These are phyloP conservation scores for Mucor plumbeus DNA, from an alignment of 371 early-diverging fungal genomes.

Conservation along the genomic window DNA sequence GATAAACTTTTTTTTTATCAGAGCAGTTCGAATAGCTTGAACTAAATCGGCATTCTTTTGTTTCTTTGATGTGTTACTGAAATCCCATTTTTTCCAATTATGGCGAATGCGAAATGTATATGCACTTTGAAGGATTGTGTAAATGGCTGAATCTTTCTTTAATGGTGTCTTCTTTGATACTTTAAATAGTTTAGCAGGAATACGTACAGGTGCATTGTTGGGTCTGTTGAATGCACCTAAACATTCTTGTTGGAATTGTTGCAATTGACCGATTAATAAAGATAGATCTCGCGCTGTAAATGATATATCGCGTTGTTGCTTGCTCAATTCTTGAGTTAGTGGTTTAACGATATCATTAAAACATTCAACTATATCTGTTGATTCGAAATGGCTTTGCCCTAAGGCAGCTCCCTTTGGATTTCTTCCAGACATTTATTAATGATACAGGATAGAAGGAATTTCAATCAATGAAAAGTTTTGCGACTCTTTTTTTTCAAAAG, in stretches of 20 bases:
- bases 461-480: slow-evolving; percentile 10
- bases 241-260: slow-evolving; percentile 69
- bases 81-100: slow-evolving; percentile 62
- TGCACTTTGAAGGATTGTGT: slow-evolving; percentile 56
- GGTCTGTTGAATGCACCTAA: slow-evolving; percentile 53
- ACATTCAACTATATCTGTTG: slow-evolving; percentile 42
- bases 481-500: slow-evolving; percentile 1
- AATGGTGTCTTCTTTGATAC: slow-evolving; percentile 28
- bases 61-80: slow-evolving; percentile 46
- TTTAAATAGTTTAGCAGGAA: slow-evolving; percentile 69
- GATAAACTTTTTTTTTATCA: slow-evolving; percentile 43
- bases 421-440: slow-evolving; percentile 30
- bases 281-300: slow-evolving; percentile 63
- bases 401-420: slow-evolving; percentile 48
- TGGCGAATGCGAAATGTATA: slow-evolving; percentile 56
- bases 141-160: slow-evolving; percentile 46
- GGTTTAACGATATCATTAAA: slow-evolving; percentile 49
- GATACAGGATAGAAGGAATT: slow-evolving; percentile 1
- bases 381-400: slow-evolving; percentile 48
- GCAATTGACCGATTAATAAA: slow-evolving; percentile 56
- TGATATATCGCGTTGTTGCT: slow-evolving; percentile 31
- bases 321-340: slow-evolving; percentile 49
- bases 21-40: slow-evolving; percentile 43
- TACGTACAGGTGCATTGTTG: slow-evolving; percentile 46
- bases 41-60: slow-evolving; percentile 57